A percentile compares a stretch with the other conserved stretches of the same genome.
Conservation (phyloP, 305 asterid species). For the Lippia alba region DNA sequence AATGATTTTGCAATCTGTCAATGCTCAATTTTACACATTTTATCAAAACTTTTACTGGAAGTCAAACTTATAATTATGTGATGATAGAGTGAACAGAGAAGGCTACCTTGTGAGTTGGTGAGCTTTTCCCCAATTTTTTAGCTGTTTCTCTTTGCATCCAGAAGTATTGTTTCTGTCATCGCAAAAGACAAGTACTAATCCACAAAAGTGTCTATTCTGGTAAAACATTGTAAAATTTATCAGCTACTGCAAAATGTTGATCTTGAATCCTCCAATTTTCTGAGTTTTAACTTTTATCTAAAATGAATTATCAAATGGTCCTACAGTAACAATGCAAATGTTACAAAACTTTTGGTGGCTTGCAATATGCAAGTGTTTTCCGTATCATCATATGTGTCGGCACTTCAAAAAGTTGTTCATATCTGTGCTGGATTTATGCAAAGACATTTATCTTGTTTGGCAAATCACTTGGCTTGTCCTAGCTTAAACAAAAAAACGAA, state of each 20-base stretch:
- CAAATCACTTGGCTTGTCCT: no score
- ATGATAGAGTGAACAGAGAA: neutral
- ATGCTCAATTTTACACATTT: neutral
- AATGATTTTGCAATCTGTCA: neutral
- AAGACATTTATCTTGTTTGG: no score
- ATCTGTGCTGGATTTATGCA: no score
- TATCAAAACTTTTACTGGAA: neutral
- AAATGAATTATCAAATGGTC: neutral
- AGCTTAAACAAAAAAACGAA: no score
- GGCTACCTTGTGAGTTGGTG: neutral
- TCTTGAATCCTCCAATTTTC: constrained; percentile 2
- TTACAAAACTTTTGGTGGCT: neutral
- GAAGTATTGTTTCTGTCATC: neutral
- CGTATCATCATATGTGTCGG: neutral
- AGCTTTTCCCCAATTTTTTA: neutral
- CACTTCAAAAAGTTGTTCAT: no score
- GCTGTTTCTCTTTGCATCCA: constrained; percentile 3
- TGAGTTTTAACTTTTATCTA: neutral
- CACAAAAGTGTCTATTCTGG: constrained; percentile 1
- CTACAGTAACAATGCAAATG: neutral
- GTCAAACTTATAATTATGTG: neutral
- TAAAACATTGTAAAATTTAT: neutral
- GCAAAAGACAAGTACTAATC: constrained; percentile 18
- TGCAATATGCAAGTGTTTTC: neutral
- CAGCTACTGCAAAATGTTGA: neutral